Conservation (phyloP, 176 grass and related monocot species). For the Canna indica region DNA sequence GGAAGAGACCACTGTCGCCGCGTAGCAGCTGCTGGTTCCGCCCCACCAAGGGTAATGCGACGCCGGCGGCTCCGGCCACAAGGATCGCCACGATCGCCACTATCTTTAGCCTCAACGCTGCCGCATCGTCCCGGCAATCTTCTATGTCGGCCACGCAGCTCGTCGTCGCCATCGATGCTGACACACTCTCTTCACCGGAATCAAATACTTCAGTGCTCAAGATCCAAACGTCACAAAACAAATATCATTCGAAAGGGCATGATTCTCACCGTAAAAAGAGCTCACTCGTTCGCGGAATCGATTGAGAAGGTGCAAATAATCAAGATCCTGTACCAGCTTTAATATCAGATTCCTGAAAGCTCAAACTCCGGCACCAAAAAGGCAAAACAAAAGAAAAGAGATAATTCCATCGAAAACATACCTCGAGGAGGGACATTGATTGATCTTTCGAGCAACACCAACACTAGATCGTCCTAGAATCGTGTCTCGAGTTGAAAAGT, state of each 20-base stretch:
- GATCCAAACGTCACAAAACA: background rate
- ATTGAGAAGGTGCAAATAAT: background rate
- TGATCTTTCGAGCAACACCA: no score
- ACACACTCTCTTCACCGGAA: background rate
- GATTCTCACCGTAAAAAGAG: background rate
- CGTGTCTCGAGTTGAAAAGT: background rate
- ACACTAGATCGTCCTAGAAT: background rate
- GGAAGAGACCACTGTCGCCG: conserved; percentile 40
- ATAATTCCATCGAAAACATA: background rate
- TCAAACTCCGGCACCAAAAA: background rate
- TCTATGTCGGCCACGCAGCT: background rate
- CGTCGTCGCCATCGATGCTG: background rate
- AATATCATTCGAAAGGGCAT: no score
- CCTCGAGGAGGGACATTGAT: background rate
- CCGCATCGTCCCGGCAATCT: conserved; percentile 37
- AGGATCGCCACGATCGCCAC: conserved; percentile 50
- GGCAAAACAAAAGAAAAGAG: background rate
- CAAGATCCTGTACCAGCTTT: background rate
- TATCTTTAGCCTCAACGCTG: conserved; percentile 43
- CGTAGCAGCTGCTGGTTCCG: conserved; percentile 41
- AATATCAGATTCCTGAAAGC: background rate
- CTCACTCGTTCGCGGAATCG: background rate
- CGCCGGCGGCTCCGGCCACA: conserved; percentile 37
- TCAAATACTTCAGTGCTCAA: background rate
- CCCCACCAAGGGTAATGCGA: conserved; percentile 46